A percentile compares a stretch with the other conserved stretches of the same genome.
Conservation (phyloP, 495 filamentous ascomycete species). For the Extremus antarcticus region DNA sequence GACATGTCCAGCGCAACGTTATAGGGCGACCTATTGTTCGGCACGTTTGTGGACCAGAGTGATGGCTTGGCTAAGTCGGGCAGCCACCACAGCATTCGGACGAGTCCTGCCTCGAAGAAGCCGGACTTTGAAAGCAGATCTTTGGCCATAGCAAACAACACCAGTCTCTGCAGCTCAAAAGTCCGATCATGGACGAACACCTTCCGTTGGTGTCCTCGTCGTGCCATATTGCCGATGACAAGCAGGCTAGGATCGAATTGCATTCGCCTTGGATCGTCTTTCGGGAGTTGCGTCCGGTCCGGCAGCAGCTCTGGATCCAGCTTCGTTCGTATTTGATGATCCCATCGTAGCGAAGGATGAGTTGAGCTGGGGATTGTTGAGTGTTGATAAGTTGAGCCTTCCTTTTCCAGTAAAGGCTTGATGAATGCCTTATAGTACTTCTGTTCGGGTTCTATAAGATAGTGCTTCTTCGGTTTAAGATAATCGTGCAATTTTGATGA, state of each 20-base stretch:
- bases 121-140: neutral
- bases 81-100: slow-evolving; percentile 16
- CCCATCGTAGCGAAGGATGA: slow-evolving; percentile 4
- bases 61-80: slow-evolving; percentile 5
- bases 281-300: neutral
- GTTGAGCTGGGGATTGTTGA: neutral
- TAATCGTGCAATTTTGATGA: slow-evolving; percentile 63
- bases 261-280: slow-evolving; percentile 1
- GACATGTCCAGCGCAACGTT: slow-evolving; percentile 1
- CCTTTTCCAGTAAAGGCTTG: slow-evolving; percentile 46
- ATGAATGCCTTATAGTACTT: slow-evolving; percentile 46
- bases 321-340: neutral
- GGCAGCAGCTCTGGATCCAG: slow-evolving; percentile 1
- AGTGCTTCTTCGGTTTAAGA: slow-evolving; percentile 65
- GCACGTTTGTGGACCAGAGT: neutral
- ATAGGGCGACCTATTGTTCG: neutral
- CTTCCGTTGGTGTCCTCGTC: neutral
- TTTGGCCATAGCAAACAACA: slow-evolving; percentile 2
- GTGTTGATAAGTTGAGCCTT: slow-evolving; percentile 40
- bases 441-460: slow-evolving; percentile 60
- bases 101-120: slow-evolving; percentile 10
- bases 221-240: slow-evolving; percentile 13
- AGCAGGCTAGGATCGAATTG: slow-evolving; percentile 11
- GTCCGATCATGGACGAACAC: neutral
- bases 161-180: neutral